Evolutionary conservation across 768 basidiomycete species (phyloP).

Genomic region (Dacryopinax spathularia): DNA sequence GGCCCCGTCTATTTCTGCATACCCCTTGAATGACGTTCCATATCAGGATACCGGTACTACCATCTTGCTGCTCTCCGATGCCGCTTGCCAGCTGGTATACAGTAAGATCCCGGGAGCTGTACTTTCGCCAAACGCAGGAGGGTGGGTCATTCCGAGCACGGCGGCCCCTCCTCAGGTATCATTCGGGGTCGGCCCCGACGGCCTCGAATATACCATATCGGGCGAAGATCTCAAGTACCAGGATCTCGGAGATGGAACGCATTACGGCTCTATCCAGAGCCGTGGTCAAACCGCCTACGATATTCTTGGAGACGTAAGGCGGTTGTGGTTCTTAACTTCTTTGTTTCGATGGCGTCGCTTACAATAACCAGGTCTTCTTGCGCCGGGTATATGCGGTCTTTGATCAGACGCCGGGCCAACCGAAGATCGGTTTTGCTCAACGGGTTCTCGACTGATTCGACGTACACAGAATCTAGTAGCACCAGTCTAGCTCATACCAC

Average conservation of each 20-base stretch:
- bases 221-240: background rate
- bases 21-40: too few species aligned
- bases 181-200: background rate
- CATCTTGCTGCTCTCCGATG: background rate
- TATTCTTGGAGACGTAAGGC: background rate
- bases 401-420: constrained; percentile 5
- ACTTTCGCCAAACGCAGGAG: background rate
- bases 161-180: background rate
- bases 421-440: constrained; percentile 2
- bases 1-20: too few species aligned
- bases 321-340: too few species aligned
- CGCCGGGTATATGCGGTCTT: constrained; percentile 6
- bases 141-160: background rate
- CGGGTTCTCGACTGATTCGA: too few species aligned
- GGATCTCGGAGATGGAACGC: background rate
- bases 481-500: background rate
- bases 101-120: background rate
- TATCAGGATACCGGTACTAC: background rate
- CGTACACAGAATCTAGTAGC: too few species aligned
- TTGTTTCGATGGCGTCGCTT: too few species aligned
- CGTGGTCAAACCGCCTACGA: background rate
- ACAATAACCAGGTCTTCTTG: constrained; percentile 5
- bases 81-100: background rate
- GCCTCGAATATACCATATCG: background rate
- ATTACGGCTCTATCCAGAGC: background rate